A percentile compares a stretch with the other conserved stretches of the same genome.
These are phyloP conservation scores for Corinectria fuckeliana DNA, from an alignment of 2,329 filamentous ascomycete species.

Conservation along the genomic window DNA sequence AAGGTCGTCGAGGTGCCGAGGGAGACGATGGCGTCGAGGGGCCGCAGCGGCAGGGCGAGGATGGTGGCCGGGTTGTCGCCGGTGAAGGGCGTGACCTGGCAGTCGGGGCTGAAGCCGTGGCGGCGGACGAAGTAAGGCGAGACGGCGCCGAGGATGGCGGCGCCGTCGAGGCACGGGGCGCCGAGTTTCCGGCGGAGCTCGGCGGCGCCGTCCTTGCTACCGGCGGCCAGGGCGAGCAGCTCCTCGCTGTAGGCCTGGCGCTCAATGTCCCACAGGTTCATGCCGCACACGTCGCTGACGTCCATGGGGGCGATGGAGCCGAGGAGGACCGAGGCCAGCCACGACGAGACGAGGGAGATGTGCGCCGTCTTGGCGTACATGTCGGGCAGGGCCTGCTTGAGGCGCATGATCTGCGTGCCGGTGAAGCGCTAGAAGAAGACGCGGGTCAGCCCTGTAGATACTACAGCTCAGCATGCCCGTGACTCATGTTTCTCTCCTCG, in stretches of 20 bases:
- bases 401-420: constrained; percentile 93
- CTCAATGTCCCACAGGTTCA: constrained; percentile 94
- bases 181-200: constrained; percentile 82
- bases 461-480: too few species aligned
- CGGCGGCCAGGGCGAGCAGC: constrained; percentile 78
- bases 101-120: constrained; percentile 78
- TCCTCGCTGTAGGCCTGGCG: constrained; percentile 74
- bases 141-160: constrained; percentile 76
- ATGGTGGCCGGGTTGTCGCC: constrained; percentile 98
- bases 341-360: constrained; percentile 94
- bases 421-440: constrained; percentile 79
- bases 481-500: not conserved
- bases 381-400: constrained; percentile 79
- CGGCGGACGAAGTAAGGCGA: constrained; percentile 78
- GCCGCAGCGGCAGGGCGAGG: constrained; percentile 83
- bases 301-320: constrained; percentile 88
- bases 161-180: constrained; percentile 79
- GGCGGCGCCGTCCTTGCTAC: constrained; percentile 62
- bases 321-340: constrained; percentile 88
- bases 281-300: constrained; percentile 92
- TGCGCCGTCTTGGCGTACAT: constrained; percentile 81
- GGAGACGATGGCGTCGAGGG: constrained; percentile 91
- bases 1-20: constrained; percentile 96
- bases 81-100: constrained; percentile 84
- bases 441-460: constrained; percentile 2